A percentile compares a stretch with the other conserved stretches of the same genome.
These are phyloP conservation scores for Alternaria novae-zelandiae DNA, from an alignment of 2,329 filamentous ascomycete genomes.

Conservation along the genomic window DNA sequence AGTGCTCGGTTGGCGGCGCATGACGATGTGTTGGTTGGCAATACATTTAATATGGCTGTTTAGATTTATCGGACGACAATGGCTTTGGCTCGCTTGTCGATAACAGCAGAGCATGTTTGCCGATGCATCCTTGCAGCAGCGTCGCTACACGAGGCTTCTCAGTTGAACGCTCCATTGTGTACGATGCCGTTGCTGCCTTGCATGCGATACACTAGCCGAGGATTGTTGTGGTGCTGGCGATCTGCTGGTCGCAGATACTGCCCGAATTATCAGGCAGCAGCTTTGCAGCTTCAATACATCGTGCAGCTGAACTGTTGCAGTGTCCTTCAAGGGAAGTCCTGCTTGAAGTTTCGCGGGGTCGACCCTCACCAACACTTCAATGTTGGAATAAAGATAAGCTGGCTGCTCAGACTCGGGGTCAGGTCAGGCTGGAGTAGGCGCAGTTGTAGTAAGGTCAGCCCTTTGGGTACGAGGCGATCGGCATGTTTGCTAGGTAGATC, in stretches of 20 bases:
- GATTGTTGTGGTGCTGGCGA: background rate
- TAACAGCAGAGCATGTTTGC: background rate
- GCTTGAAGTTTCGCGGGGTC: background rate
- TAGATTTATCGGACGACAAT: constrained; percentile 2
- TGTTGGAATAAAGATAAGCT: background rate
- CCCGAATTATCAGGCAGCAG: background rate
- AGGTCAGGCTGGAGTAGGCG: background rate
- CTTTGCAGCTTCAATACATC: background rate
- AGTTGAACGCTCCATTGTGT: background rate
- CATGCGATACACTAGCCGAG: background rate
- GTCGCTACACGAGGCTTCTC: background rate
- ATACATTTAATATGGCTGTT: constrained; percentile 6
- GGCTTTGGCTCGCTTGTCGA: background rate
- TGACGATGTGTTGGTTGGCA: background rate
- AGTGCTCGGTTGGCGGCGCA: constrained; percentile 6
- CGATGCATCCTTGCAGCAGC: background rate
- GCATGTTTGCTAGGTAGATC: background rate
- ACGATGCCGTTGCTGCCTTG: background rate
- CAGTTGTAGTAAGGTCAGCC: background rate
- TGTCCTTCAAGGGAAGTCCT: background rate
- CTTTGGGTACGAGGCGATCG: background rate
- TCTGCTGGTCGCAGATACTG: background rate
- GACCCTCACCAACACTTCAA: background rate
- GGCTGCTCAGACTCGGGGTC: background rate
- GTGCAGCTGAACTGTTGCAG: background rate